phyloP scores from a whole-genome alignment of 805 yeast genomes.

The Suhomyces xylopsoci region DNA sequence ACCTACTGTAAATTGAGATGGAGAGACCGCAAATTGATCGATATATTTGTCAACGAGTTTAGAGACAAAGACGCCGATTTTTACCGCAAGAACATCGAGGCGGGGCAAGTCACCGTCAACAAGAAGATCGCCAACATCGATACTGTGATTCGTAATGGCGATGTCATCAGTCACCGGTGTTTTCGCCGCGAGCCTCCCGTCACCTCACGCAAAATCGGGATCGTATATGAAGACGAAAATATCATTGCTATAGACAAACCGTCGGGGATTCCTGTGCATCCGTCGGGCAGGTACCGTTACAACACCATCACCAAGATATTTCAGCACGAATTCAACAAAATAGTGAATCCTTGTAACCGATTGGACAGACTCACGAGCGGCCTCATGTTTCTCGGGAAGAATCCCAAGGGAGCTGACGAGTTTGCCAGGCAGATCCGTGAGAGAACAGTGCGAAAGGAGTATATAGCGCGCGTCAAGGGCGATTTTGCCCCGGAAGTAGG shows the following conservation, averaged over 20 bases:
- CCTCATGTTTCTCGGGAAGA: constrained; percentile 84
- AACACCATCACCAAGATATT: constrained; percentile 74
- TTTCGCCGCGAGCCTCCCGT: constrained; percentile 94
- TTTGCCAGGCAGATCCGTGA: constrained; percentile 71
- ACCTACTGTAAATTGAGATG: constrained; percentile 91
- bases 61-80: constrained; percentile 70
- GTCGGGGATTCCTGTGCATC: constrained; percentile 92
- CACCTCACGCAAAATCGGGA: constrained; percentile 52
- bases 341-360: constrained; percentile 79
- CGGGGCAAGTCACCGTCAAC: constrained; percentile 77
- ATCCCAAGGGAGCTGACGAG: constrained; percentile 70
- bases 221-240: constrained; percentile 72
- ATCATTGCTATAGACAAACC: constrained; percentile 89
- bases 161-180: constrained; percentile 68
- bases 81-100: constrained; percentile 48
- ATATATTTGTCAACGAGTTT: constrained; percentile 81
- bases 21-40: constrained; percentile 79
- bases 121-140: constrained; percentile 60
- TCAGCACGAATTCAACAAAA: constrained; percentile 62
- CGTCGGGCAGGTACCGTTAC: constrained; percentile 81
- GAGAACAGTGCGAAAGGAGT: constrained; percentile 73
- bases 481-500: constrained; percentile 58
- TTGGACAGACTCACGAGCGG: constrained; percentile 92
- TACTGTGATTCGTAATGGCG: constrained; percentile 74
- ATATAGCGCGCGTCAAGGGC: constrained; percentile 85